Conservation (phyloP, 2,329 filamentous ascomycete genomes). For the Furcasterigmium furcatum region DNA sequence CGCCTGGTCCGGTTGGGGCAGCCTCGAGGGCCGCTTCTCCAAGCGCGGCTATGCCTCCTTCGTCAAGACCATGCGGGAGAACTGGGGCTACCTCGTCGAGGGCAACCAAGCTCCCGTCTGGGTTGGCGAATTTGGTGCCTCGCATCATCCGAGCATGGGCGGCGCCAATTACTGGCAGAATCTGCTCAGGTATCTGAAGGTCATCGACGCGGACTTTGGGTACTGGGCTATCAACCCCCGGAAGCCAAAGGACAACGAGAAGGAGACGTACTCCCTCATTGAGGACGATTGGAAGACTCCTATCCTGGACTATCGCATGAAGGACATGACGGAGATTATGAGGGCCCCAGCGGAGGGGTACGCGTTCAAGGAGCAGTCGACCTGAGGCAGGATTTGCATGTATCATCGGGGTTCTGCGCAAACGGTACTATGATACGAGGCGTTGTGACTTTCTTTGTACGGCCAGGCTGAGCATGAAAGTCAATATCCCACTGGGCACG, state of each 20-base stretch:
- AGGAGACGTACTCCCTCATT: conserved; percentile 60
- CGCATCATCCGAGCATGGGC: conserved; percentile 47
- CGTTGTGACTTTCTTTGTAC: too few relatives aligned
- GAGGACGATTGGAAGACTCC: conserved; percentile 63
- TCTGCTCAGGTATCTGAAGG: conserved; percentile 55
- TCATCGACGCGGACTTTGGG: conserved; percentile 61
- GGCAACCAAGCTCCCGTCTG: conserved; percentile 58
- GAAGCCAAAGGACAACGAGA: conserved; percentile 54
- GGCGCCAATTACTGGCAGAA: conserved; percentile 65
- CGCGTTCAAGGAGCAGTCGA: too few relatives aligned
- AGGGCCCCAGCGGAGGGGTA: conserved; percentile 12
- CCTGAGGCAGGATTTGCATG: background rate
- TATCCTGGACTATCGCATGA: conserved; percentile 59
- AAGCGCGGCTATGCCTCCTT: conserved; percentile 62
- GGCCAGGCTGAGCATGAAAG: too few relatives aligned
- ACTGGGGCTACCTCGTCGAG: conserved; percentile 64
- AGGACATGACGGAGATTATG: conserved; percentile 57
- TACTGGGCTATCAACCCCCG: conserved; percentile 70
- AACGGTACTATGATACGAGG: too few relatives aligned
- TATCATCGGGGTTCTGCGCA: too few relatives aligned
- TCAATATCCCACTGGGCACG: too few relatives aligned
- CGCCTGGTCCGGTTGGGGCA: conserved; percentile 68
- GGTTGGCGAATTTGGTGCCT: conserved; percentile 65
- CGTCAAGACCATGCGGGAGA: conserved; percentile 56
- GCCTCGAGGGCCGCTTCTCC: conserved; percentile 54